phyloP scores from a whole-genome alignment of 495 filamentous ascomycete genomes.

The Podospora appendiculata region DNA sequence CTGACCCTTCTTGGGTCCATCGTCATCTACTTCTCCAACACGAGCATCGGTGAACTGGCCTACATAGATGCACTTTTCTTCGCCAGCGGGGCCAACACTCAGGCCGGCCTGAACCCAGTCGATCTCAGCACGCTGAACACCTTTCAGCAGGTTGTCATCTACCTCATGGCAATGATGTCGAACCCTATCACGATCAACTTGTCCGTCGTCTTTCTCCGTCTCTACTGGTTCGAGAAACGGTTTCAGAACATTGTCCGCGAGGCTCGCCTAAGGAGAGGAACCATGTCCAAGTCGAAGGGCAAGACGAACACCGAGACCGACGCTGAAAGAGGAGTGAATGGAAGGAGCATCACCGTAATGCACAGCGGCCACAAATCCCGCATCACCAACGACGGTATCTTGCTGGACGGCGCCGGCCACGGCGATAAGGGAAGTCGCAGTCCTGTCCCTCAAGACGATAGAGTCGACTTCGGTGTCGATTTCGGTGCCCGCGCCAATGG shows the following conservation, averaged over 20 bases:
- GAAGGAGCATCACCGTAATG: slow-evolving; percentile 67
- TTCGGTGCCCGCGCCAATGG: neutral
- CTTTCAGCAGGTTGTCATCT: slow-evolving; percentile 73
- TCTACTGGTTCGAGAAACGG: slow-evolving; percentile 97
- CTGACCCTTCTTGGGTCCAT: slow-evolving; percentile 65
- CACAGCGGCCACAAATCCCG: slow-evolving; percentile 39
- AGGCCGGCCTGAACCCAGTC: slow-evolving; percentile 86
- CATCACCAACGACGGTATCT: slow-evolving; percentile 40
- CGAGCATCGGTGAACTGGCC: slow-evolving; percentile 36
- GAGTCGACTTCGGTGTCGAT: neutral
- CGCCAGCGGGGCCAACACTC: slow-evolving; percentile 69
- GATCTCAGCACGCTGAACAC: slow-evolving; percentile 66
- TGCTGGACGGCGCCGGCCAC: slow-evolving; percentile 15
- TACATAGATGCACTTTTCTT: slow-evolving; percentile 93
- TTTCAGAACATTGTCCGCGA: slow-evolving; percentile 60
- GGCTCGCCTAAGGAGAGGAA: slow-evolving; percentile 32
- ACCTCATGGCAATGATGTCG: slow-evolving; percentile 59
- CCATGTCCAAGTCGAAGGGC: slow-evolving; percentile 43
- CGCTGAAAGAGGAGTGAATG: slow-evolving; percentile 62
- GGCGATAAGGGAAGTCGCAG: neutral
- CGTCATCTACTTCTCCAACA: slow-evolving; percentile 54
- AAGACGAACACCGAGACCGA: slow-evolving; percentile 48
- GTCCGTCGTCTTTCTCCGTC: slow-evolving; percentile 78
- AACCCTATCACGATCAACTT: slow-evolving; percentile 90
- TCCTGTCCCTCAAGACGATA: too few relatives aligned